Evolutionary conservation across 1,284 basidiomycete genomes (phyloP).

Genomic region (Pascua guehoae): DNA sequence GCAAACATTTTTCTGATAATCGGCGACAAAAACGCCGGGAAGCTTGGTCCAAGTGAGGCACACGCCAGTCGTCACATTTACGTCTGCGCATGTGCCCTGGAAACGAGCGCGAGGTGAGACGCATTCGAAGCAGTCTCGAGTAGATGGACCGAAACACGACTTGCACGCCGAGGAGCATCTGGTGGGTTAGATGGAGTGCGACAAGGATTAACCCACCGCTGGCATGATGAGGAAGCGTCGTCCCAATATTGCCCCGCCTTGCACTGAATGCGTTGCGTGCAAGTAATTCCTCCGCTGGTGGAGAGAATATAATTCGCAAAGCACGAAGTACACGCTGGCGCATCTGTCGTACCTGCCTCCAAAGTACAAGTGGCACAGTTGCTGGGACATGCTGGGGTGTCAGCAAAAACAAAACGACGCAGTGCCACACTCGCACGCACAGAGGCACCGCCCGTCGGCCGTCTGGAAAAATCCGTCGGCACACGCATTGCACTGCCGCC

Average conservation of each 20-base stretch:
- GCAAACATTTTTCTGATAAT: slow-evolving; percentile 43
- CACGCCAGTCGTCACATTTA: slow-evolving; percentile 39
- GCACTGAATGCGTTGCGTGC: slow-evolving; percentile 33
- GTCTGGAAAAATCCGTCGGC: slow-evolving; percentile 43
- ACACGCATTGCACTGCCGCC: slow-evolving; percentile 45
- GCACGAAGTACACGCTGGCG: slow-evolving; percentile 36
- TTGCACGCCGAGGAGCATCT: slow-evolving; percentile 47
- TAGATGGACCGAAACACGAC: slow-evolving; percentile 42
- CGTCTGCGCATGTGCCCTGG: slow-evolving; percentile 43
- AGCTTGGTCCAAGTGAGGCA: slow-evolving; percentile 36
- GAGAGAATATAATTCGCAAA: slow-evolving; percentile 23
- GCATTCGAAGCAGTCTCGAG: slow-evolving; percentile 44
- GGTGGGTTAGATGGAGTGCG: background rate
- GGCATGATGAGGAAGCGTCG: slow-evolving; percentile 24
- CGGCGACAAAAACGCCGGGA: slow-evolving; percentile 39
- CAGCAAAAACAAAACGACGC: background rate
- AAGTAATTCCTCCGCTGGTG: slow-evolving; percentile 32
- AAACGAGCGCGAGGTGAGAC: slow-evolving; percentile 34
- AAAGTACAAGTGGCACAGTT: slow-evolving; percentile 44
- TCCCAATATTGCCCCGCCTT: slow-evolving; percentile 41
- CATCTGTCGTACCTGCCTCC: slow-evolving; percentile 22
- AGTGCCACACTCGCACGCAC: slow-evolving; percentile 23
- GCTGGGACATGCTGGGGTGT: slow-evolving; percentile 46
- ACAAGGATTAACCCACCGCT: slow-evolving; percentile 22
- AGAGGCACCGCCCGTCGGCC: slow-evolving; percentile 39